A percentile compares a stretch with the other conserved stretches of the same genome.
These are phyloP conservation scores for Immersiella caudata DNA, from an alignment of 495 filamentous ascomycete genomes.

Conservation along the genomic window DNA sequence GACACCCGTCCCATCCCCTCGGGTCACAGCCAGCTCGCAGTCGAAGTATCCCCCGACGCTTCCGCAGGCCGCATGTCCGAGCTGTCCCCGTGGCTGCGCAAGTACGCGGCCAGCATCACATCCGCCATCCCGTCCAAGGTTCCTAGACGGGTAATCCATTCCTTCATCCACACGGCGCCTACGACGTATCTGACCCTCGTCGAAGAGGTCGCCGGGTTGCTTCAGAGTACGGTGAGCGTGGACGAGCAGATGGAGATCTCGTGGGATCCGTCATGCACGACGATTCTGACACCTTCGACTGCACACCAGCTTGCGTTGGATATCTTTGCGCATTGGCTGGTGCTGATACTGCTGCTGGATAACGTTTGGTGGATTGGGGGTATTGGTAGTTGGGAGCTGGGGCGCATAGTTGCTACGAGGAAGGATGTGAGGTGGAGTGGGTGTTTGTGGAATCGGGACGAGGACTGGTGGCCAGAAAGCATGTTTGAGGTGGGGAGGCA, in stretches of 20 bases:
- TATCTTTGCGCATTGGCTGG: conserved; percentile 50
- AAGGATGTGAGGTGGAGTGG: background rate
- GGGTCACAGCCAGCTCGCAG: background rate
- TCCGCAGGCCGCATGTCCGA: conserved; percentile 16
- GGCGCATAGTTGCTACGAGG: conserved; percentile 12
- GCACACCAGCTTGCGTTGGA: conserved; percentile 42
- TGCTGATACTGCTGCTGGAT: conserved; percentile 47
- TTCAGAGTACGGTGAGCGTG: background rate
- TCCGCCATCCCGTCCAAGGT: conserved; percentile 27
- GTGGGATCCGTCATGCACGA: background rate
- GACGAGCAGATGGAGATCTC: background rate
- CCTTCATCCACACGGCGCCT: conserved; percentile 33
- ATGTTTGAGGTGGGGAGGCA: conserved; percentile 8
- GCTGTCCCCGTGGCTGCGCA: conserved; percentile 32
- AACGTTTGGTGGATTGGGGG: conserved; percentile 51
- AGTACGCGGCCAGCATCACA: conserved; percentile 29
- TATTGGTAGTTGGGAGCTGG: conserved; percentile 32
- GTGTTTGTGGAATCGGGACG: conserved; percentile 6
- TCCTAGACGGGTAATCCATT: conserved; percentile 24
- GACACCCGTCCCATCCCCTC: conserved; percentile 15
- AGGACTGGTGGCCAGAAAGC: conserved; percentile 11
- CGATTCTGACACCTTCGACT: conserved; percentile 7
- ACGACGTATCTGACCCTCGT: conserved; percentile 26
- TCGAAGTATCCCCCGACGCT: conserved; percentile 16
- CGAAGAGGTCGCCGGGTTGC: conserved; percentile 19